Evolutionary conservation across 108 stramenopile genomes (phyloP).

Genomic region (Cylindrotheca closterium): DNA sequence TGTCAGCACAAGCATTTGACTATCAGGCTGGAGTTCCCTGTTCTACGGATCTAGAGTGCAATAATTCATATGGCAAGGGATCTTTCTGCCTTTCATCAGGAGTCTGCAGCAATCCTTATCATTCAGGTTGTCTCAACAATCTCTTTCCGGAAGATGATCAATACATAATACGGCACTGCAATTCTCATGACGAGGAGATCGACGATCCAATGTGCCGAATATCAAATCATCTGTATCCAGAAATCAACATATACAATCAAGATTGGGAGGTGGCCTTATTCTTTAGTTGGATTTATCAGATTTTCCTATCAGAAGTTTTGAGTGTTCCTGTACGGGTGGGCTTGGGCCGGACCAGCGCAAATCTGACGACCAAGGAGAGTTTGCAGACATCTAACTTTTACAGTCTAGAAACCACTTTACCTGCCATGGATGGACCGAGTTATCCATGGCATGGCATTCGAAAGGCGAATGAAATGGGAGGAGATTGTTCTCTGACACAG

Average conservation of each 20-base stretch:
- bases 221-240: conserved; percentile 24
- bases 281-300: conserved; percentile 36
- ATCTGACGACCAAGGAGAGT: background rate
- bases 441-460: conserved; percentile 5
- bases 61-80: background rate
- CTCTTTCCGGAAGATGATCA: background rate
- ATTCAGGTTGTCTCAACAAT: conserved; percentile 23
- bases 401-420: background rate
- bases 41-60: background rate
- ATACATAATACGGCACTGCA: conserved; percentile 16
- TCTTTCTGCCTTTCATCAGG: conserved; percentile 1
- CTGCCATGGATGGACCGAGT: background rate
- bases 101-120: conserved; percentile 38
- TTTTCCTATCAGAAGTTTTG: conserved; percentile 35
- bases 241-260: conserved; percentile 31
- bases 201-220: background rate
- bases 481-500: background rate
- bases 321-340: conserved; percentile 34
- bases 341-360: conserved; percentile 3
- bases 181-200: conserved; percentile 16
- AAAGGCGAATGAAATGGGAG: conserved; percentile 1
- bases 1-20: background rate
- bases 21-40: background rate
- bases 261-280: conserved; percentile 41
- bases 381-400: conserved; percentile 10